Evolutionary conservation across 176 grass and related monocot genomes (phyloP), one percentile per base, ranked within the genome.

Genomic region (Hsuehochloa calcarea): DNA sequence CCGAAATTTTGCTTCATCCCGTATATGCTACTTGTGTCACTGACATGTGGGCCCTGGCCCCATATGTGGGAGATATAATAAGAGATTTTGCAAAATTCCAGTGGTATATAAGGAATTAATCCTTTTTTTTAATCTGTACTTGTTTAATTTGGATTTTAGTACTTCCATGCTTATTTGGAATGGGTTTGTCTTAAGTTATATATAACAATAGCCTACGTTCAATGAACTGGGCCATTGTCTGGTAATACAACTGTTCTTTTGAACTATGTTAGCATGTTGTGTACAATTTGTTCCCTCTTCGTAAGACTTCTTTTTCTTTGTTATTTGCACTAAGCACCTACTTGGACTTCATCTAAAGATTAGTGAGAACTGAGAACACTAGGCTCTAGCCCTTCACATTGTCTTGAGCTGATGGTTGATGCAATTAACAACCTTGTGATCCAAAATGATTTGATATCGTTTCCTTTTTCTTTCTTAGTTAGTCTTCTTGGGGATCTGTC

Each of bases 221-320:
- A 52, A 14, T 29, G 66, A 35, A 65, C 37, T 66, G 13, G 34
- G 75, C 8, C 23, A 74, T 15, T 87, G 20, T 44, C 19, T 41
- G 72, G 47, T 50, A 49, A 65, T 88, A 34, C 20, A 44, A 23
- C 56, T 78, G 15, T 83, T 78, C 12, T 72, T 49, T 6, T 10
- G 16, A 88, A 82, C 52, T 78, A 70, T 11, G 15, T 69, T 83
- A 29, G n/a, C 41, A 71, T 43, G 3, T 61, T 69, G 17, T 69
- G 37, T 46, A 43, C 15, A 31, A 8, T 46, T 37, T 45, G 38
- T 85, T 38, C 16, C 29, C 15, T 69, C 41, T 58, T 69, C 38
- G 68, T 22, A 12, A 1, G 7, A 17, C 35, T 43, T 56, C 10
- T 15, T 44, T 87, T 80, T 65, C 46, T 70, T 72, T 74, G 6